Conservation (phyloP, 768 basidiomycete genomes). For the Hydnomerulius pinastri region DNA sequence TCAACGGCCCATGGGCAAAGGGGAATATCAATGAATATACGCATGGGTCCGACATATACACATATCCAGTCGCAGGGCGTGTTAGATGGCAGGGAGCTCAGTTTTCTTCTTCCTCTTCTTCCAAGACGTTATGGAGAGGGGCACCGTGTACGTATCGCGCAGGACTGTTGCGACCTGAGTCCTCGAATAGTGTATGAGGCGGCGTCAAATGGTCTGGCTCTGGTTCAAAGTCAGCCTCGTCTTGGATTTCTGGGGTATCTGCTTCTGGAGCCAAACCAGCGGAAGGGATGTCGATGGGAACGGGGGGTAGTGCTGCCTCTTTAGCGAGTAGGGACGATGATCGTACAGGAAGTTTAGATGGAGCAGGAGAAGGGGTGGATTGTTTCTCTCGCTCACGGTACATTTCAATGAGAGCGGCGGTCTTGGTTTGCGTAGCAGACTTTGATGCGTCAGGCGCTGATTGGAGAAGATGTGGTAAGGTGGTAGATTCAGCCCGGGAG, state of each 20-base stretch:
- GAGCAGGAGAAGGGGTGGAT: slow-evolving; percentile 4
- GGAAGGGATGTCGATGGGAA: slow-evolving; percentile 13
- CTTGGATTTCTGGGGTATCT: slow-evolving; percentile 26
- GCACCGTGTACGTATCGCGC: slow-evolving; percentile 81
- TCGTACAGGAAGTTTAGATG: slow-evolving; percentile 40
- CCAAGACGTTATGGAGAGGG: slow-evolving; percentile 82
- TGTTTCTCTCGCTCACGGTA: slow-evolving; percentile 72
- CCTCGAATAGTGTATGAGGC: slow-evolving; percentile 40
- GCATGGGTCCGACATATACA: slow-evolving; percentile 21
- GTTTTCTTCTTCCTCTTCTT: slow-evolving; percentile 74
- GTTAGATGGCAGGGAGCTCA: slow-evolving; percentile 10
- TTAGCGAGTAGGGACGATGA: slow-evolving; percentile 17
- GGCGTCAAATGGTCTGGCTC: slow-evolving; percentile 29
- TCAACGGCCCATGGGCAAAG: background rate
- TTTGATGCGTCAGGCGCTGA: slow-evolving; percentile 13
- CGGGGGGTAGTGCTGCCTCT: slow-evolving; percentile 6
- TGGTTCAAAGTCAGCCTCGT: slow-evolving; percentile 30
- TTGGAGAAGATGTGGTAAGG: slow-evolving; percentile 22
- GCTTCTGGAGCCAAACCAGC: slow-evolving; percentile 19
- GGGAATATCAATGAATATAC: slow-evolving; percentile 4
- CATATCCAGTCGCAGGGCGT: slow-evolving; percentile 7
- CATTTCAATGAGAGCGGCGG: slow-evolving; percentile 82
- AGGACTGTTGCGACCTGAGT: slow-evolving; percentile 62
- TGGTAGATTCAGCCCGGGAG: slow-evolving; percentile 29
- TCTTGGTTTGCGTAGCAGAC: slow-evolving; percentile 52